Base-by-base conservation (phyloP, 768 basidiomycete genomes). In the Dentipellis fragilis region DNA sequence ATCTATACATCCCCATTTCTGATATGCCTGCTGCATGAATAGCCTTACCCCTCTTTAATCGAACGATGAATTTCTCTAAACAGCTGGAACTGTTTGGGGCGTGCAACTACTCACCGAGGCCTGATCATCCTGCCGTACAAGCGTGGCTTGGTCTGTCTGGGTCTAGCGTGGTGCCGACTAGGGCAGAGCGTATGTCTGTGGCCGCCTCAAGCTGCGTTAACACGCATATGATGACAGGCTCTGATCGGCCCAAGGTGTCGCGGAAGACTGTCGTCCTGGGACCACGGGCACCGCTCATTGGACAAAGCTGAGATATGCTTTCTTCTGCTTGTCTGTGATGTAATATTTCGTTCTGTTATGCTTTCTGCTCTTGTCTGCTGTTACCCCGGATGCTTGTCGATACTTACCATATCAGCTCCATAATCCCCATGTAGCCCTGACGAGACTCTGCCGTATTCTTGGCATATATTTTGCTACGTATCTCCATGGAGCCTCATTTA, bases 11-110 rank as follows among this genome's bases (percentile, higher is more conserved):
- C 54, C 6, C 17, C 3, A 10, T 19, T 19, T 57, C 21, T 21
- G 34, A 45, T n/a, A 36, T 19, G 12, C 22, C 14, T 55, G 12
- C 35, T 22, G 12, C 14, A 10, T 17, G 37, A 45, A 11, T 54
- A 79, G 81, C 72, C 9, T 70, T 83, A 9, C 81, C 81, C 4
- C 69, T 83, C 3, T 83, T 80, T 65, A 75, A 77, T 57, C 71
- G 74, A 12, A 79, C 80, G 0, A 58, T 64, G 29, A 67, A 68
- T 50, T 80, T 83, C 63, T 73, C 66, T 17, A 72, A 70, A 2
- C 74, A 76, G 49, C 71, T 83, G 4, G 73, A 78, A 50, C 46
- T 77, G 14, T 80, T 78, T 55, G 66, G 70, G 11, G 14, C 52
- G 6, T 53, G 52, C 17, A 53, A 53, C 17, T 40, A 29, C 23